Base-by-base conservation (phyloP, 306 rosid species). In the Trifolium pratense region DNA sequence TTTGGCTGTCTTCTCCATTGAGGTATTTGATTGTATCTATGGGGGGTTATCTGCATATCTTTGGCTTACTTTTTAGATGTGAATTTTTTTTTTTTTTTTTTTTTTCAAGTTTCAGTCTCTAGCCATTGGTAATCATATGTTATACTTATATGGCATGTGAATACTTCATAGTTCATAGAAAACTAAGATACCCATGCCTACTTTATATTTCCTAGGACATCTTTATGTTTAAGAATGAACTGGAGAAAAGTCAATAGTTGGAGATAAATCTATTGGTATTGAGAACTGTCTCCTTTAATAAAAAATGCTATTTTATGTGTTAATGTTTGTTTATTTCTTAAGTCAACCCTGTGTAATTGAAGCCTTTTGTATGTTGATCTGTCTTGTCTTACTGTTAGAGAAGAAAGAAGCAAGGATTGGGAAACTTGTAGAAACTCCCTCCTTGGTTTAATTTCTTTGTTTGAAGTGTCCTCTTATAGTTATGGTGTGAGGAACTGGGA, bases 1-100 rank as follows among this genome's bases (percentile, higher is more conserved):
- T 90, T 75, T 92, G 97, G 97, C 77, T 92, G 62, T 92, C 96
- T 61, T 92, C 97, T 48, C 96, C 96, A 0, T 71, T 88, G 79
- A 94, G 97, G 97, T 90, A 83, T 75, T 77, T n/a, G 26, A 40
- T 61, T 40, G 23, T 15, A 67, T 31, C 42, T 60, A 3, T 67
- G 23, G 3, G 7, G n/a, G n/a, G n/a, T n/a, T n/a, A n/a, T n/a
- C n/a, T 46, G 10, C 69, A 14, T 52, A 17, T 13, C 17, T 29
- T 31, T 66, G 34, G 25, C 66, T 29, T 55, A 1, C 16, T 26
- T 23, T 52, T 58, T 67, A 67, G n/a, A n/a, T n/a, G n/a, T n/a
- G n/a, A n/a, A n/a, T n/a, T n/a, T n/a, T n/a, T n/a, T n/a, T n/a
- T n/a, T 29, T 6, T 12, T 4, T 32, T 15, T 18, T 43, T 6